Evolutionary conservation across 2,329 filamentous ascomycete genomes (phyloP).

Genomic region (Phyllosticta capitalensis): DNA sequence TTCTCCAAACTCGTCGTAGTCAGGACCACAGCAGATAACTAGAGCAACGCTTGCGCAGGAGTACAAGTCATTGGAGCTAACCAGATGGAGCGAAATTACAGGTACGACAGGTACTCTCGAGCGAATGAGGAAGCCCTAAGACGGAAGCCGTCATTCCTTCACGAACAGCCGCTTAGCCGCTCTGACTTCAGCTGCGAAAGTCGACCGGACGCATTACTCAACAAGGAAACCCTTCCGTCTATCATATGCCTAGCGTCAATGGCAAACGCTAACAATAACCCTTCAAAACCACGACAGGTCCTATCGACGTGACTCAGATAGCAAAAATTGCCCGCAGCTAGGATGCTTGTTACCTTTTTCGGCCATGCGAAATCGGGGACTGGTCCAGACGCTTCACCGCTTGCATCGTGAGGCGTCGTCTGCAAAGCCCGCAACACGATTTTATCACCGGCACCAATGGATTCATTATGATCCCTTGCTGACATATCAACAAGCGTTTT

Average conservation of each 20-base stretch:
- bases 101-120: too few relatives aligned
- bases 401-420: neutral
- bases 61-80: too few relatives aligned
- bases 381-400: neutral
- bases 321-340: neutral
- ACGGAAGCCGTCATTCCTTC: too few relatives aligned
- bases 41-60: too few relatives aligned
- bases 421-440: neutral
- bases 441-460: neutral
- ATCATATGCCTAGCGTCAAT: too few relatives aligned
- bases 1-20: too few relatives aligned
- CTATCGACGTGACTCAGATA: neutral
- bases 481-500: neutral
- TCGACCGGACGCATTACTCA: neutral
- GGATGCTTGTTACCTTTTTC: neutral
- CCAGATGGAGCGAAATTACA: too few relatives aligned
- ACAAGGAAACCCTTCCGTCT: neutral
- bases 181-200: neutral
- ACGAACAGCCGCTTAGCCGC: too few relatives aligned
- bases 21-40: too few relatives aligned
- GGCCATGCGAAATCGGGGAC: neutral
- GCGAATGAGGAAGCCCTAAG: too few relatives aligned
- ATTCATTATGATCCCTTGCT: neutral
- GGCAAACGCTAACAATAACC: neutral
- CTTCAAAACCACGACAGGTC: neutral